Percentiles rank a stretch among this genome's conserved stretches.
Evolutionary conservation across 148 eudicot genomes (phyloP).

Genomic region (Rhododendron vialii): DNA sequence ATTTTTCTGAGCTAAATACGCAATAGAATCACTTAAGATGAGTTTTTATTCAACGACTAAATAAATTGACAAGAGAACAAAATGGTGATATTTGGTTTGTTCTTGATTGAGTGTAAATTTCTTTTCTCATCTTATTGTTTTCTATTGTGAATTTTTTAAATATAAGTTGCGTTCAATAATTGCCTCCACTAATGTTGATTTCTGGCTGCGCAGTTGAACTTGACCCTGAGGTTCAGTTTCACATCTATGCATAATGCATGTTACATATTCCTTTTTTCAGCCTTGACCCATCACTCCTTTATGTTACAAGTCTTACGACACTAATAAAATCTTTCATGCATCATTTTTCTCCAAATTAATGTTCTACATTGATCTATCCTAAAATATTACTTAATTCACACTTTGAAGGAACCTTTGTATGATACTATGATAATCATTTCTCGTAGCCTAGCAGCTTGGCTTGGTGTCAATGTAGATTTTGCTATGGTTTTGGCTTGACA

Average conservation of each 20-base stretch:
- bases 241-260: not conserved
- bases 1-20: not conserved
- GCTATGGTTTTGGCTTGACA: not conserved
- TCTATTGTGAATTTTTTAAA: not conserved
- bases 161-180: not conserved
- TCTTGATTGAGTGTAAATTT: not conserved
- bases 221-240: not conserved
- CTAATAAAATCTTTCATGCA: not conserved
- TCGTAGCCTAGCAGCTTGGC: not conserved
- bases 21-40: not conserved
- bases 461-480: not conserved
- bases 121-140: not conserved
- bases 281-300: not conserved
- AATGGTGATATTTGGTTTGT: not conserved
- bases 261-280: not conserved
- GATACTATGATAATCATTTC: not conserved
- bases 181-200: not conserved
- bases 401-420: not conserved
- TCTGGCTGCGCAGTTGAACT: not conserved
- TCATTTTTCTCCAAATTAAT: not conserved
- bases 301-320: not conserved
- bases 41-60: not conserved
- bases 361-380: not conserved
- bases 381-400: not conserved
- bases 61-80: not conserved